These are phyloP conservation scores for Talaromyces sp. DNA, from an alignment of 2,329 filamentous ascomycete species.

Conservation along the genomic window DNA sequence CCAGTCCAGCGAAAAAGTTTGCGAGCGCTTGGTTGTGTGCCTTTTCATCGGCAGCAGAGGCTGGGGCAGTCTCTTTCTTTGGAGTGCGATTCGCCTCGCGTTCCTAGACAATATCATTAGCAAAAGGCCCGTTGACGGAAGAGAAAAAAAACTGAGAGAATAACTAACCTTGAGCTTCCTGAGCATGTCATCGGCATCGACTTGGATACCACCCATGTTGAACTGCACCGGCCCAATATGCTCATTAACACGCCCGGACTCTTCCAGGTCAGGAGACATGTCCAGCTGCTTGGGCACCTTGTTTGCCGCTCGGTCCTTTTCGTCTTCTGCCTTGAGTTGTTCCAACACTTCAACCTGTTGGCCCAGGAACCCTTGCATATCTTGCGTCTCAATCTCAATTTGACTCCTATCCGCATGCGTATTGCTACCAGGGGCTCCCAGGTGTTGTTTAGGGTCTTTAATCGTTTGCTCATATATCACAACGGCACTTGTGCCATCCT, in stretches of 20 bases:
- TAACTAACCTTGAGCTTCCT: constrained; percentile 71
- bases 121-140: neutral
- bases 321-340: constrained; percentile 52
- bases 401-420: constrained; percentile 34
- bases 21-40: constrained; percentile 55
- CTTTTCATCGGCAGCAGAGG: constrained; percentile 39
- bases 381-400: constrained; percentile 60
- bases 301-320: constrained; percentile 33
- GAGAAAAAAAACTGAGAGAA: neutral
- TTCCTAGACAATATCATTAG: constrained; percentile 26
- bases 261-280: constrained; percentile 29
- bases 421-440: constrained; percentile 48
- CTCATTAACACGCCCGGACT: constrained; percentile 53
- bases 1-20: constrained; percentile 54
- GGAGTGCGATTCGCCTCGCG: constrained; percentile 37
- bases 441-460: constrained; percentile 63
- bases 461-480: constrained; percentile 74
- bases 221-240: constrained; percentile 94
- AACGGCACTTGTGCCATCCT: constrained; percentile 55
- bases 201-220: constrained; percentile 96
- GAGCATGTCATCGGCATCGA: constrained; percentile 90
- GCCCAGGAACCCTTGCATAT: constrained; percentile 71
- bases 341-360: constrained; percentile 73
- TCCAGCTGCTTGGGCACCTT: constrained; percentile 28
- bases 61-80: constrained; percentile 27